A percentile compares a stretch with the other conserved stretches of the same genome.
Evolutionary conservation across 768 basidiomycete species (phyloP).

Genomic region (Tremella mesenterica): DNA sequence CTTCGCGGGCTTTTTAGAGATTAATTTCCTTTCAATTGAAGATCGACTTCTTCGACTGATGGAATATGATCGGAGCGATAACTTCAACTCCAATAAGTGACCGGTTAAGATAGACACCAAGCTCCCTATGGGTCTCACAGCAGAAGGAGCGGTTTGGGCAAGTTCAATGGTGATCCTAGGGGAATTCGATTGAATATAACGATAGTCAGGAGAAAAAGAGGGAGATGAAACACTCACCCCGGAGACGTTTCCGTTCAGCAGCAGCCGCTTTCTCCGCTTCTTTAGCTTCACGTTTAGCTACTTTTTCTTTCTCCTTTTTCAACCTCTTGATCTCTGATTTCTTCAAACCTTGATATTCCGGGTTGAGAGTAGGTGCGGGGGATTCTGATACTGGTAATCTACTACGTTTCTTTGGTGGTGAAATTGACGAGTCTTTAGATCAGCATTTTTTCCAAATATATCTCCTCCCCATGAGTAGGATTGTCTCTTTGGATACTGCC

Average conservation of each 20-base stretch:
- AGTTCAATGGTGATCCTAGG: too few species aligned
- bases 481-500: slow-evolving; percentile 3
- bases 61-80: too few species aligned
- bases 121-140: slow-evolving; percentile 3
- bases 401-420: slow-evolving; percentile 46
- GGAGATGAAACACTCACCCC: slow-evolving; percentile 45
- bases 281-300: slow-evolving; percentile 56
- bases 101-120: background rate
- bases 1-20: too few species aligned
- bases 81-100: too few species aligned
- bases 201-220: too few species aligned
- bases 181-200: too few species aligned
- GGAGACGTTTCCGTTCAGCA: slow-evolving; percentile 54
- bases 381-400: slow-evolving; percentile 8
- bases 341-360: slow-evolving; percentile 22
- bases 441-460: slow-evolving; percentile 38
- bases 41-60: too few species aligned
- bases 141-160: too few species aligned
- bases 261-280: slow-evolving; percentile 59
- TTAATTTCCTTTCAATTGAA: too few species aligned
- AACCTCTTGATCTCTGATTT: slow-evolving; percentile 61
- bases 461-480: too few species aligned
- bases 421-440: slow-evolving; percentile 30
- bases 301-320: slow-evolving; percentile 58
- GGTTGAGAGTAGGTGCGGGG: slow-evolving; percentile 3